These are phyloP conservation scores for Polytrichum formosum DNA, from an alignment of 225 moss, liverwort and hornwort genomes.

Conservation along the genomic window DNA sequence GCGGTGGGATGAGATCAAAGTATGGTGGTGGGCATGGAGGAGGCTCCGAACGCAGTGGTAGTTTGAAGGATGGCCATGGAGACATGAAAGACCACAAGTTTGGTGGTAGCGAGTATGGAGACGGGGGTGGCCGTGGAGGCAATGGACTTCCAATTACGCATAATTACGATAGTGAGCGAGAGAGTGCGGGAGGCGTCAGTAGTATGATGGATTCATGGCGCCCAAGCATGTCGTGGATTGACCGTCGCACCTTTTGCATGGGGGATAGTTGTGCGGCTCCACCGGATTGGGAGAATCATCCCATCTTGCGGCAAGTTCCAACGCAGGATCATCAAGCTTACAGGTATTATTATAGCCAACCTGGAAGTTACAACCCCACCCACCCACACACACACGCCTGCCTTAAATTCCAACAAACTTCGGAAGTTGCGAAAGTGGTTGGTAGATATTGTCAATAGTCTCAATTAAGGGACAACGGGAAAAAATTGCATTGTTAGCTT, in stretches of 20 bases:
- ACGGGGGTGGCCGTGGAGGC: not conserved
- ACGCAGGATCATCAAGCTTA: conserved; percentile 14
- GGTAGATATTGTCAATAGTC: no score
- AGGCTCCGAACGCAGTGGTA: not conserved
- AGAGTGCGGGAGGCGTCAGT: not conserved
- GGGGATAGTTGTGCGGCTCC: conserved; percentile 24
- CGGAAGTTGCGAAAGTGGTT: no score
- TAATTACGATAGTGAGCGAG: conserved; percentile 1
- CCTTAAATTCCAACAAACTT: no score
- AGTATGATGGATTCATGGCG: conserved; percentile 6
- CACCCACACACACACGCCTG: no score
- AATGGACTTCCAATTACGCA: not conserved
- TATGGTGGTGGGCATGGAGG: not conserved
- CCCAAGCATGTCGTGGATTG: conserved; percentile 23
- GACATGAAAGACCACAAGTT: not conserved
- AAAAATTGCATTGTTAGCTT: no score
- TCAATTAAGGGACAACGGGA: no score
- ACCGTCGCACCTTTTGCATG: conserved; percentile 25
- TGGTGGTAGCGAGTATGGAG: conserved; percentile 4
- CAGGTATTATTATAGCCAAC: conserved; percentile 7
- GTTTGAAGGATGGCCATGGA: conserved; percentile 10
- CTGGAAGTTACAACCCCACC: no score
- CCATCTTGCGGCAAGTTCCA: conserved; percentile 25
- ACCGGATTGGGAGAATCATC: conserved; percentile 28
- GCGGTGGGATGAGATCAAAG: not conserved